Evolutionary conservation across 257 asterid species (phyloP).

Genomic region (Fraxinus pennsylvanica): DNA sequence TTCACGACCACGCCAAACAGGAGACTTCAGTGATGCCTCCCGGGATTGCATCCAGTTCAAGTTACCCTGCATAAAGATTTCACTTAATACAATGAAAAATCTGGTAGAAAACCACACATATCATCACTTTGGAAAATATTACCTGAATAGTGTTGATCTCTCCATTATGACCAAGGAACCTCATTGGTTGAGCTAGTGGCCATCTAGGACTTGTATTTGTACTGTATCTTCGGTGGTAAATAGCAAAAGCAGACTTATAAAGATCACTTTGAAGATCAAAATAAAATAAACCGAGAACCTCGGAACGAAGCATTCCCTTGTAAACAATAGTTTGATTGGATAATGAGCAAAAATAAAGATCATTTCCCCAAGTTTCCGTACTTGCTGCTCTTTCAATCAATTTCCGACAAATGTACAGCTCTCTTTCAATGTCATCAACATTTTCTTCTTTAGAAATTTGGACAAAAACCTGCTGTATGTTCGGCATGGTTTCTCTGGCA

Average conservation of each 20-base stretch:
- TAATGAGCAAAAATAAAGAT: slow-evolving; percentile 91
- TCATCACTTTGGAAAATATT: slow-evolving; percentile 12
- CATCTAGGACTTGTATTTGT: slow-evolving; percentile 98
- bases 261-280: slow-evolving; percentile 74
- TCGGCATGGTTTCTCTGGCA: slow-evolving; percentile 90
- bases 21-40: slow-evolving; percentile 85
- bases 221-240: slow-evolving; percentile 95
- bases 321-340: slow-evolving; percentile 95
- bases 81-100: slow-evolving; percentile 28
- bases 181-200: slow-evolving; percentile 99
- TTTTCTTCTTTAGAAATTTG: slow-evolving; percentile 82
- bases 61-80: slow-evolving; percentile 65
- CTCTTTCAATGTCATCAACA: slow-evolving; percentile 91
- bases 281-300: slow-evolving; percentile 87
- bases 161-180: slow-evolving; percentile 99
- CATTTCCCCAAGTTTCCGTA: slow-evolving; percentile 80
- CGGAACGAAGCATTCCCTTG: slow-evolving; percentile 99
- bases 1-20: slow-evolving; percentile 99
- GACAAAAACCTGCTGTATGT: slow-evolving; percentile 89
- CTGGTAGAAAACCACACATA: slow-evolving; percentile 14
- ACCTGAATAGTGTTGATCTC: slow-evolving; percentile 99
- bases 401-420: slow-evolving; percentile 87
- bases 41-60: slow-evolving; percentile 99
- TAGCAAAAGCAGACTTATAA: slow-evolving; percentile 88
- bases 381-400: slow-evolving; percentile 74